Percentiles rank a stretch among this genome's conserved stretches.
Evolutionary conservation across 2,329 filamentous ascomycete genomes (phyloP).

Genomic region (Cladosporium sp.): DNA sequence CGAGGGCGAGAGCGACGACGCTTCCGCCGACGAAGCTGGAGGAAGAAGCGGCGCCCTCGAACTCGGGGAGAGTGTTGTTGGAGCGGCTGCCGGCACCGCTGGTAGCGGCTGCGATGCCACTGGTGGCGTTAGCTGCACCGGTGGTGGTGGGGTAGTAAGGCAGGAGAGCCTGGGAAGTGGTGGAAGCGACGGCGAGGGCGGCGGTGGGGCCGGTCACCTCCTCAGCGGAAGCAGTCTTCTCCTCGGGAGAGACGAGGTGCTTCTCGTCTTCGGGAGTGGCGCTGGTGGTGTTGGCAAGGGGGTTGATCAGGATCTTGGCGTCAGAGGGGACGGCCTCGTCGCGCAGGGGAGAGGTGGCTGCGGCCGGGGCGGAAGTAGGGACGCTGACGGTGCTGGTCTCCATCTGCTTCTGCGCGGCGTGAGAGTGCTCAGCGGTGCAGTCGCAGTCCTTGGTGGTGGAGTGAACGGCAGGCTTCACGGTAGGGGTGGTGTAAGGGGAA

Average conservation of each 20-base stretch:
- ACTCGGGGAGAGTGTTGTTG: slow-evolving; percentile 11
- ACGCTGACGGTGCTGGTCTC: background rate
- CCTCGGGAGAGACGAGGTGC: background rate
- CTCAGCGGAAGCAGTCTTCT: background rate
- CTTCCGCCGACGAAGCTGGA: slow-evolving; percentile 5
- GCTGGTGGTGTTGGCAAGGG: slow-evolving; percentile 3
- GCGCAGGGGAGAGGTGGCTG: background rate
- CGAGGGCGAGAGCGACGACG: slow-evolving; percentile 5
- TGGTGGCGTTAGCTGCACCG: background rate
- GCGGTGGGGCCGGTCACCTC: background rate
- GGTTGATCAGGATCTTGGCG: slow-evolving; percentile 2
- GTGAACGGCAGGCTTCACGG: background rate
- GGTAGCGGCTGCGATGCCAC: background rate
- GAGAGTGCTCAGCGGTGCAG: background rate
- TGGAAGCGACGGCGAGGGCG: background rate
- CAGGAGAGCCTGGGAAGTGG: background rate
- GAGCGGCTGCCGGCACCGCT: background rate
- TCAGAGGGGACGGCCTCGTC: background rate
- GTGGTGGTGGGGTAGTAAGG: slow-evolving; percentile 7
- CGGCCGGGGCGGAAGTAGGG: background rate
- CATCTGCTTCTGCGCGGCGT: slow-evolving; percentile 1
- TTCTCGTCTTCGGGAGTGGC: background rate
- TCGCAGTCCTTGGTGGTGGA: background rate
- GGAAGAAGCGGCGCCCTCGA: slow-evolving; percentile 6
- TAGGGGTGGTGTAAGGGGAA: background rate